A percentile compares a stretch with the other conserved stretches of the same genome.
Evolutionary conservation across 768 basidiomycete genomes (phyloP).

Genomic region (Leccinum incarnatum): DNA sequence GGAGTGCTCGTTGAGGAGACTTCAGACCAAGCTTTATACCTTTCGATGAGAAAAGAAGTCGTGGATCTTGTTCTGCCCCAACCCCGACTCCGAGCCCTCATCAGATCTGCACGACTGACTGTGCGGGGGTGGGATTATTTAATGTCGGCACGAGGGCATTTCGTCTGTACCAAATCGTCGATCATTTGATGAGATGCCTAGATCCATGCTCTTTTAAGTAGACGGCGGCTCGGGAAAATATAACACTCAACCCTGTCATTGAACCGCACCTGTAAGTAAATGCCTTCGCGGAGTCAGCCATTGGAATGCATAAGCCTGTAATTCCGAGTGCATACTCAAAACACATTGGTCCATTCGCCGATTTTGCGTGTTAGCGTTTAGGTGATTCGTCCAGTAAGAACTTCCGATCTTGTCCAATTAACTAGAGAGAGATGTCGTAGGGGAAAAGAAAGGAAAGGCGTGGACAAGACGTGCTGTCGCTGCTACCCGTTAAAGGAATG

Average conservation of each 20-base stretch:
- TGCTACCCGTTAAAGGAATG: constrained; percentile 14
- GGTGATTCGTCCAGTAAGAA: not conserved
- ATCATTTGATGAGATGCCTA: constrained; percentile 24
- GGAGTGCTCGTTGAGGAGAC: constrained; percentile 9
- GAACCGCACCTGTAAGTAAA: constrained; percentile 9
- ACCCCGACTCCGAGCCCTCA: constrained; percentile 11
- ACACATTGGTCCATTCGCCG: constrained; percentile 3
- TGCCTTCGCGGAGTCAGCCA: constrained; percentile 23
- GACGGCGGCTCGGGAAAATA: constrained; percentile 12
- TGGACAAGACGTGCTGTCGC: constrained; percentile 17
- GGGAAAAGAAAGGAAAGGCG: not conserved
- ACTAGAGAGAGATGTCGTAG: not conserved
- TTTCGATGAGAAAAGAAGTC: constrained; percentile 6
- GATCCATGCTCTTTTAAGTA: constrained; percentile 17
- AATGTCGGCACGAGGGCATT: constrained; percentile 13
- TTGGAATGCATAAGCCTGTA: constrained; percentile 6
- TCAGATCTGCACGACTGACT: constrained; percentile 1
- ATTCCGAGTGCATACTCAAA: constrained; percentile 13
- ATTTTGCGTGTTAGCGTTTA: constrained; percentile 5
- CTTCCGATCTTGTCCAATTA: not conserved
- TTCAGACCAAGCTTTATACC: constrained; percentile 23
- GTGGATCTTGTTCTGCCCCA: constrained; percentile 8
- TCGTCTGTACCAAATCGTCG: constrained; percentile 13
- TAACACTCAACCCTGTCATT: constrained; percentile 20
- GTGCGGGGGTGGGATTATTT: constrained; percentile 16